phyloP scores from a whole-genome alignment of 2,329 filamentous ascomycete genomes.

The Colletotrichum filicis region DNA sequence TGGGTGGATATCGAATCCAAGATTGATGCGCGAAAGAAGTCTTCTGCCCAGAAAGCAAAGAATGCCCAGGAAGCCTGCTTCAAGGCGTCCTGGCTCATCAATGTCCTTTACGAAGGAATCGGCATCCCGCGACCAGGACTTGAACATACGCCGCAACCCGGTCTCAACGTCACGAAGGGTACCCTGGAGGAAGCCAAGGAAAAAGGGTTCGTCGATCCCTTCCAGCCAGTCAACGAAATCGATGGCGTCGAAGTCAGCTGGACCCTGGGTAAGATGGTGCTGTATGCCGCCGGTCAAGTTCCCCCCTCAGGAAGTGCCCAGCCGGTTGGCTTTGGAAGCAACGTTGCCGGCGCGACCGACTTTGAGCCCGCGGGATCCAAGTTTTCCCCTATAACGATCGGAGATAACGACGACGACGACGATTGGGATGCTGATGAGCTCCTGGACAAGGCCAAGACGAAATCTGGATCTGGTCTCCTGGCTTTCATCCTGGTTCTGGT shows the following conservation, averaged over 20 bases:
- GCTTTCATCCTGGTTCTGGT: slow-evolving; percentile 81
- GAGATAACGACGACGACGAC: slow-evolving; percentile 54
- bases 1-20: slow-evolving; percentile 82
- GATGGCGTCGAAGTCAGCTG: slow-evolving; percentile 93
- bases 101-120: slow-evolving; percentile 94
- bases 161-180: slow-evolving; percentile 78
- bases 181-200: slow-evolving; percentile 75
- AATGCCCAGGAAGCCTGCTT: slow-evolving; percentile 92
- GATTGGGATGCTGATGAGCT: slow-evolving; percentile 69
- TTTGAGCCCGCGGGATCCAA: slow-evolving; percentile 84
- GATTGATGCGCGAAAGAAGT: slow-evolving; percentile 74
- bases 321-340: slow-evolving; percentile 94
- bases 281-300: slow-evolving; percentile 92
- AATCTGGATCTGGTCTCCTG: slow-evolving; percentile 78
- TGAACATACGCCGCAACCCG: slow-evolving; percentile 66
- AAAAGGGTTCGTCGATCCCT: slow-evolving; percentile 83
- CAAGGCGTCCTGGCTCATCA: slow-evolving; percentile 98
- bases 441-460: slow-evolving; percentile 73
- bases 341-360: slow-evolving; percentile 74
- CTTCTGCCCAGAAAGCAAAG: slow-evolving; percentile 80
- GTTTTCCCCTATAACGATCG: slow-evolving; percentile 46
- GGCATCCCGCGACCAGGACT: slow-evolving; percentile 88
- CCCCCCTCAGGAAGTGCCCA: slow-evolving; percentile 68
- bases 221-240: slow-evolving; percentile 94
- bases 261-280: slow-evolving; percentile 95